These are phyloP conservation scores for Suhomyces anneliseae DNA, from an alignment of 1,139 yeast genomes.

Conservation along the genomic window DNA sequence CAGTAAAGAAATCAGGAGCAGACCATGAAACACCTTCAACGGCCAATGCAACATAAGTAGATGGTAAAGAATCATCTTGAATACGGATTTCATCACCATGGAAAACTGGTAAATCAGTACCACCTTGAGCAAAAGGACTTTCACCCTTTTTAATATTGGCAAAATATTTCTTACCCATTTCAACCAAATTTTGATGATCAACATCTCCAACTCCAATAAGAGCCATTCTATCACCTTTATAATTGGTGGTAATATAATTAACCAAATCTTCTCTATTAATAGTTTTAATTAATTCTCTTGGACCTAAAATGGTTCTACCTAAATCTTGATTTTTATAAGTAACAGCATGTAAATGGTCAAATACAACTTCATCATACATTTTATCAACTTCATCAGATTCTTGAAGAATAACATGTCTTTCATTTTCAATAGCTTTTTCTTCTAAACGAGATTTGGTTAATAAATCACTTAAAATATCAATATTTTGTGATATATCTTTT, in stretches of 20 bases:
- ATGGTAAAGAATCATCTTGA: slow-evolving; percentile 80
- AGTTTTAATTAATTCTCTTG: slow-evolving; percentile 81
- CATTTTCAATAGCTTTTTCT: slow-evolving; percentile 84
- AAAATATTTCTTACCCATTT: slow-evolving; percentile 72
- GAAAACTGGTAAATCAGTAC: slow-evolving; percentile 79
- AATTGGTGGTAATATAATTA: slow-evolving; percentile 78
- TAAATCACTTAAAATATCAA: slow-evolving; percentile 87
- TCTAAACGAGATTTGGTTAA: slow-evolving; percentile 84
- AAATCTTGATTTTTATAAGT: slow-evolving; percentile 89
- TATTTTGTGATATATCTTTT: slow-evolving; percentile 78
- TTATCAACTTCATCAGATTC: slow-evolving; percentile 98
- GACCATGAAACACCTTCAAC: slow-evolving; percentile 99
- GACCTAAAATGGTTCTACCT: slow-evolving; percentile 97
- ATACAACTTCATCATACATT: slow-evolving; percentile 97
- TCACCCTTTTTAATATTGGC: slow-evolving; percentile 72
- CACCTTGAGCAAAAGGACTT: slow-evolving; percentile 66
- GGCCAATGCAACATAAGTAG: slow-evolving; percentile 89
- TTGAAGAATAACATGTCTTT: slow-evolving; percentile 91
- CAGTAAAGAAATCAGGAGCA: slow-evolving; percentile 92
- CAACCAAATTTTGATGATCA: slow-evolving; percentile 79
- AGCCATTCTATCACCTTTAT: slow-evolving; percentile 97
- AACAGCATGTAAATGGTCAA: slow-evolving; percentile 93
- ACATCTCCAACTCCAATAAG: slow-evolving; percentile 95
- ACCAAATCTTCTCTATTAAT: slow-evolving; percentile 75
- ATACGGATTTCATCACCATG: slow-evolving; percentile 84